phyloP scores from a whole-genome alignment of 2,329 filamentous ascomycete genomes.

The Penicillium sp. region DNA sequence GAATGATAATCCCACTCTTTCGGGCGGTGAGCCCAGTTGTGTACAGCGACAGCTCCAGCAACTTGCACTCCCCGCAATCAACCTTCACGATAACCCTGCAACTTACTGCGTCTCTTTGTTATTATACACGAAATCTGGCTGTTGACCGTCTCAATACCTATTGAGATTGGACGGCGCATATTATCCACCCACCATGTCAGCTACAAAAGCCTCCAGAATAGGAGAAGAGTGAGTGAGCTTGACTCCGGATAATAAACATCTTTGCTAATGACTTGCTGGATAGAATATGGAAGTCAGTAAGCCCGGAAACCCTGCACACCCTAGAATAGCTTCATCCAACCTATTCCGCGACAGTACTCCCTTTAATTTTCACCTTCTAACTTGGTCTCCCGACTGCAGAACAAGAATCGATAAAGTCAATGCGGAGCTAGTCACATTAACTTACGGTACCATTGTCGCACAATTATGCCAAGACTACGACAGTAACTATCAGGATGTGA shows the following conservation, averaged over 20 bases:
- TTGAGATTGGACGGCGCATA: background rate
- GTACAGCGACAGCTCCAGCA: conserved; percentile 19
- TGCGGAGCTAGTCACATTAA: conserved; percentile 93
- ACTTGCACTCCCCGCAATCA: conserved; percentile 24
- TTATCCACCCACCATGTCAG: conserved; percentile 45
- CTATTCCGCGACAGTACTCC: background rate
- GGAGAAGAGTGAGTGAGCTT: conserved; percentile 68
- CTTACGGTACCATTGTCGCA: conserved; percentile 95
- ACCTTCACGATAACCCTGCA: background rate
- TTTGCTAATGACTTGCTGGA: conserved; percentile 32
- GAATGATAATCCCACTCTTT: conserved; percentile 23
- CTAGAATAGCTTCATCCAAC: background rate
- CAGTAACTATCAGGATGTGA: conserved; percentile 89
- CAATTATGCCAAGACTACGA: conserved; percentile 97
- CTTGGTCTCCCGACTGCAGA: conserved; percentile 48
- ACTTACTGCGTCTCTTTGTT: background rate
- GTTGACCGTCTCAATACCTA: background rate
- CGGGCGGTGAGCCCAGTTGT: conserved; percentile 20
- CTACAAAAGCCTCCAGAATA: conserved; percentile 65
- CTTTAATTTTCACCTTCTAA: background rate
- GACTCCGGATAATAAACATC: conserved; percentile 1
- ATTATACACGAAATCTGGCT: background rate
- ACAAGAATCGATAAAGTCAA: conserved; percentile 97
- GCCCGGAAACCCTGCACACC: background rate
- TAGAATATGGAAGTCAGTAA: conserved; percentile 89